Evolutionary conservation across 2,329 filamentous ascomycete species (phyloP), one percentile per base, ranked within the genome.

Genomic region (Purpureocillium lavendulum): DNA sequence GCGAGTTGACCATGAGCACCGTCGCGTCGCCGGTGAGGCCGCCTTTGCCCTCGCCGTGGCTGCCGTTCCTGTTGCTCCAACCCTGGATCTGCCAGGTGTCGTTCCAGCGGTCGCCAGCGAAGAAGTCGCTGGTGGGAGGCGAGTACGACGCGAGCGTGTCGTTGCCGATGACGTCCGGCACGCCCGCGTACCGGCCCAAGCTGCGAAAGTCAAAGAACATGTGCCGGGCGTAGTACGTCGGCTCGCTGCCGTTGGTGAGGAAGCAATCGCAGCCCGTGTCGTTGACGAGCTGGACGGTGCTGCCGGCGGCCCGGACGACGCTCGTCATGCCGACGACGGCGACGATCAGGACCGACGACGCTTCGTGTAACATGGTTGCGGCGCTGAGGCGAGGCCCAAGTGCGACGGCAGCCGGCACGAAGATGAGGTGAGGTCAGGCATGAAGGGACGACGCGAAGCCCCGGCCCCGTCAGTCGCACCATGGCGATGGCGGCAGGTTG

Each of bases 121-220:
- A 70, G 49, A 60, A 70, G 35, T 56, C 46, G 51, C 62, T 68
- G 2, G 62, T 61, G 3, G 52, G 38, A 3, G 45, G 38, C 2
- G 62, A 61, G 3, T 42, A 42, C 5, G 56, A 38, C 42, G 50
- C 60, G 24, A 49, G 41, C 4, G 51, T 44, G n/a, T 44, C 33
- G 40, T 60, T 53, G 5, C 40, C 36, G 35, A 66, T 46, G 33
- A 56, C 47, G 7, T 49, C 37, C 1, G 66, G 62, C 8, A 62
- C 56, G 34, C 52, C 46, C 4, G 63, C 66, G 40, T 68, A 62
- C 17, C 66, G 47, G 2, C 53, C 32, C 15, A 70, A 61, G 30
- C 53, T 55, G 34, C 70, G 59, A 46, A 72, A 75, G 52, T 75
- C 71, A 46, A 67, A 70, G 56, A 75, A 74, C 30, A 54, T 49